Evolutionary conservation across 305 asterid species (phyloP).

Genomic region (Rubia peregrina): DNA sequence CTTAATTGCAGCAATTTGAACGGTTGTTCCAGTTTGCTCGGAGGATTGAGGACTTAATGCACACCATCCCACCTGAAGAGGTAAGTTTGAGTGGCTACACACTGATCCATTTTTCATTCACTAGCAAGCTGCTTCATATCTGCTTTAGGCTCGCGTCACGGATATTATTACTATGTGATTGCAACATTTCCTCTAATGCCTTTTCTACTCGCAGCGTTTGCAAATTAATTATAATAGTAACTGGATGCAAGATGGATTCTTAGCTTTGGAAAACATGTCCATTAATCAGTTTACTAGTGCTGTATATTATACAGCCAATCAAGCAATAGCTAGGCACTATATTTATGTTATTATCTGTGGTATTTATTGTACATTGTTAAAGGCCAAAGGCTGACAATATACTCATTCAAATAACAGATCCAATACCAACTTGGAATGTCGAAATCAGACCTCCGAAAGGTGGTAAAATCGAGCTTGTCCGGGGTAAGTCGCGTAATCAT

Average conservation of each 20-base stretch:
- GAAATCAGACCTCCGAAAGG: constrained; percentile 87
- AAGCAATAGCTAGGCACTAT: background rate
- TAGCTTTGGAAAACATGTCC: background rate
- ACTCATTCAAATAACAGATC: constrained; percentile 46
- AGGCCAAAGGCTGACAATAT: background rate
- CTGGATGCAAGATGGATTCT: background rate
- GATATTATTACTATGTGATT: background rate
- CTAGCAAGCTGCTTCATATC: background rate
- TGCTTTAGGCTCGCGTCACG: background rate
- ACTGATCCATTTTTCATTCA: constrained; percentile 4
- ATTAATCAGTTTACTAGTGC: background rate
- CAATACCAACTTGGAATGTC: constrained; percentile 94
- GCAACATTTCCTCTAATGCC: no score
- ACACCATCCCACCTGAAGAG: constrained; percentile 93
- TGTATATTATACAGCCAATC: no score
- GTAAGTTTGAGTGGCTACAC: constrained; percentile 31
- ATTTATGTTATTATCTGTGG: background rate
- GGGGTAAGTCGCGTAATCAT: constrained; percentile 55
- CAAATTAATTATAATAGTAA: no score
- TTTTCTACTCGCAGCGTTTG: no score
- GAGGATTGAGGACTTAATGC: constrained; percentile 89
- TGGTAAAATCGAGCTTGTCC: constrained; percentile 76
- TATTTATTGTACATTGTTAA: background rate
- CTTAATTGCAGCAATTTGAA: constrained; percentile 82
- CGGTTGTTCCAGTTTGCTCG: constrained; percentile 90